Base-by-base conservation (phyloP, 2,329 filamentous ascomycete genomes). In the Colletotrichum melonis region DNA sequence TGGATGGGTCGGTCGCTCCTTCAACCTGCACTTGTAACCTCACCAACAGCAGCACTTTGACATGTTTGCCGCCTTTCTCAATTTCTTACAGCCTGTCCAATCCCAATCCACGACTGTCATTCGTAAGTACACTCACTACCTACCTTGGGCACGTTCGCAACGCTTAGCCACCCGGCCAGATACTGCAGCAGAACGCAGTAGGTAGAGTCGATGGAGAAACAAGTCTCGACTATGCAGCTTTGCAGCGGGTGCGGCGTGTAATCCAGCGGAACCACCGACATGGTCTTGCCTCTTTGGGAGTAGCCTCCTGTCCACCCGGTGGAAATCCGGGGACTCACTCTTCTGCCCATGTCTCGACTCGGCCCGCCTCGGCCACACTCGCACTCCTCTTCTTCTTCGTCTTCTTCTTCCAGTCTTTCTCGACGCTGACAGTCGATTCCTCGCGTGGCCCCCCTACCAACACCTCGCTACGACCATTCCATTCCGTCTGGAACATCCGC, bases 311-410 rank as follows among this genome's bases (percentile, higher is more conserved):
- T 69, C 5, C 54, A 24, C 28, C 19, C 24, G 59, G 70, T 72
- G 26, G 14, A 26, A 72, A 72, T 69, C 69, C 52, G 54, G 64
- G 58, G 26, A 19, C 26, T 26, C 32, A 32, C 32, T 42, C 14
- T 19, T 7, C 38, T 42, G 52, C 64, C 42, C 28, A 32, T 57
- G 8, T 24, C 24, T 11, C 46, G 9, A 55, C 32, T n/a, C 32
- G 35, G 55, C 66, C 42, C 38, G 56, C 55, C 62, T 71, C 42
- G 52, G 28, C 28, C 42, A 32, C 55, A 55, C 42, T 38, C 67
- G 54, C 60, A 12, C 16, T 16, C 26, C 65, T 59, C 62, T 58
- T 56, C 63, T 60, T 35, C 35, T 28, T 14, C 38, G 1, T 16
- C 38, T 54, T 52, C 63, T 22, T 38, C 46, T n/a, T n/a, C 42